These are phyloP conservation scores for Santalum album DNA, from an alignment of 164 flowering plant species.

Conservation along the genomic window DNA sequence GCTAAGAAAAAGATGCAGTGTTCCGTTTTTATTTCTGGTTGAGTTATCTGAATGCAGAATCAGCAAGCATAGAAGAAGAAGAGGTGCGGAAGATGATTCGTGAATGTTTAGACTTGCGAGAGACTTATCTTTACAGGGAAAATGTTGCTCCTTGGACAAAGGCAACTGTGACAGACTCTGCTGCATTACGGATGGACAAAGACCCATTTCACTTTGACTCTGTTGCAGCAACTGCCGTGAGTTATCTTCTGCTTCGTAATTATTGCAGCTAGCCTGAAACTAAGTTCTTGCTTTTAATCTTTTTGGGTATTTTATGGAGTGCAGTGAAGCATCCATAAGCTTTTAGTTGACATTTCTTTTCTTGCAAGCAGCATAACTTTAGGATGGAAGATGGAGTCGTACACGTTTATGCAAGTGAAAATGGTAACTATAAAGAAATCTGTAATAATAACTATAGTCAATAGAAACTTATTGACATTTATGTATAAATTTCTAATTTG, in stretches of 20 bases:
- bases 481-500: too few species aligned
- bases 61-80: constrained; percentile 46
- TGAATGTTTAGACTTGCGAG: constrained; percentile 55
- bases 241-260: constrained; percentile 14
- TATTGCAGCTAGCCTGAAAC: background rate
- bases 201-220: constrained; percentile 52
- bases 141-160: constrained; percentile 48
- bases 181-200: constrained; percentile 11
- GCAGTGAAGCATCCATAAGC: background rate
- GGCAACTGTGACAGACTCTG: constrained; percentile 15
- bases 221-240: constrained; percentile 42
- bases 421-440: constrained; percentile 21
- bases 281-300: background rate
- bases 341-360: constrained; percentile 4
- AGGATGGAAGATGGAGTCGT: constrained; percentile 80
- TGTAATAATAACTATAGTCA: background rate
- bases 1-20: background rate
- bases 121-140: constrained; percentile 52
- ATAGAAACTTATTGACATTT: background rate
- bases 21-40: background rate
- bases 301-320: background rate
- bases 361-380: constrained; percentile 49
- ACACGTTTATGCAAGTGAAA: constrained; percentile 54
- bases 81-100: constrained; percentile 48
- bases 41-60: constrained; percentile 24